A percentile compares a stretch with the other conserved stretches of the same genome.
These are phyloP conservation scores for Marsdenia floribunda DNA, from an alignment of 257 asterid genomes.

Conservation along the genomic window DNA sequence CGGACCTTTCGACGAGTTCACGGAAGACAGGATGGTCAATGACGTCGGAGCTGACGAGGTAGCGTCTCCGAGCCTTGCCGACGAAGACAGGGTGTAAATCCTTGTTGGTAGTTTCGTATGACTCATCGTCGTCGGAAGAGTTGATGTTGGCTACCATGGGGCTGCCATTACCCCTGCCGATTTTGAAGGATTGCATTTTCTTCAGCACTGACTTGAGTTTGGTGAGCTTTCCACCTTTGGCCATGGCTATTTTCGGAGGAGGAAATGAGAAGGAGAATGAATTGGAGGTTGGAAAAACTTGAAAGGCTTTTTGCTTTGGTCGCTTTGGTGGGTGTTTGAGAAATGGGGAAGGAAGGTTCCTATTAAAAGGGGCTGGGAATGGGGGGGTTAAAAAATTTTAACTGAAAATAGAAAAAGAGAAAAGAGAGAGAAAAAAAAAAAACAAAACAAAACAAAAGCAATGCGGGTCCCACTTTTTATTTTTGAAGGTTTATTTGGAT, in stretches of 20 bases:
- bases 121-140: constrained; percentile 14
- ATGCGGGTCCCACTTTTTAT: background rate
- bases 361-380: background rate
- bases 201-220: constrained; percentile 79
- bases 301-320: background rate
- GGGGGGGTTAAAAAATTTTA: background rate
- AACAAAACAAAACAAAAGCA: no score
- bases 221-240: constrained; percentile 65
- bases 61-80: constrained; percentile 84
- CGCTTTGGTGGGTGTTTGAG: background rate
- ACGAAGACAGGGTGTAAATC: constrained; percentile 75
- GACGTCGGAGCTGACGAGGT: constrained; percentile 67
- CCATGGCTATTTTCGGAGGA: background rate
- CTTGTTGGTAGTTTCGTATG: constrained; percentile 3
- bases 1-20: constrained; percentile 56
- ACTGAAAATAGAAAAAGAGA: background rate
- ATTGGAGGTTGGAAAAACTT: background rate
- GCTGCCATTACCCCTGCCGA: constrained; percentile 43
- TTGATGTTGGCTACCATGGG: constrained; percentile 25
- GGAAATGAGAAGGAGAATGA: background rate
- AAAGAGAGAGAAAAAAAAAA: background rate
- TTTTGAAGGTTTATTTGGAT: background rate
- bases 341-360: constrained; percentile 4
- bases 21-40: constrained; percentile 80
- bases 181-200: constrained; percentile 93